These are phyloP conservation scores for Lecanicillium sp. DNA, from an alignment of 2,329 filamentous ascomycete species.

Conservation along the genomic window DNA sequence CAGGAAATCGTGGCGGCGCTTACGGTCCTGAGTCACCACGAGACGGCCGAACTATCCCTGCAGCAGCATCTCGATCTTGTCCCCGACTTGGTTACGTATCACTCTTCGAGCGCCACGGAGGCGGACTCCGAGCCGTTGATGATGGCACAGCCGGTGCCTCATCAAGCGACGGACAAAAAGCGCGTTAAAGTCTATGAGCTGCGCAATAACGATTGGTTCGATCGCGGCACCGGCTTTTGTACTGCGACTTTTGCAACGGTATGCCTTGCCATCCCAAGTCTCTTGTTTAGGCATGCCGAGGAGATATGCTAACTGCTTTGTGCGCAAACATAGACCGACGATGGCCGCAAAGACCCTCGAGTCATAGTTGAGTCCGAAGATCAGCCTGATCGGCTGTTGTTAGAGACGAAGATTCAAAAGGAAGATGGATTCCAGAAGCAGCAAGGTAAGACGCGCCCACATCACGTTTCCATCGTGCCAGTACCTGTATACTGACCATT, in stretches of 20 bases:
- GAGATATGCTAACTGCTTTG: slow-evolving; percentile 18
- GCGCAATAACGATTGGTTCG: slow-evolving; percentile 98
- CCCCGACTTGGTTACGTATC: slow-evolving; percentile 43
- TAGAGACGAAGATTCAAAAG: slow-evolving; percentile 85
- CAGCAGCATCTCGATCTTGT: slow-evolving; percentile 52
- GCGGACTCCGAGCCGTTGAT: slow-evolving; percentile 54
- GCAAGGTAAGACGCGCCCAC: slow-evolving; percentile 56
- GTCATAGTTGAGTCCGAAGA: slow-evolving; percentile 94
- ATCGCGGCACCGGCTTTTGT: slow-evolving; percentile 93
- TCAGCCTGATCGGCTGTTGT: slow-evolving; percentile 69
- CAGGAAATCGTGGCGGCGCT: slow-evolving; percentile 46
- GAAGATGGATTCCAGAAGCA: slow-evolving; percentile 98
- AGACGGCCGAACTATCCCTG: slow-evolving; percentile 46
- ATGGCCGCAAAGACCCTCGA: slow-evolving; percentile 68
- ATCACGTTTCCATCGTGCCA: slow-evolving; percentile 4
- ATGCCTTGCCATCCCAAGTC: slow-evolving; percentile 29
- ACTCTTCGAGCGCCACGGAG: slow-evolving; percentile 36
- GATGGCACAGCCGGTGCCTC: slow-evolving; percentile 65
- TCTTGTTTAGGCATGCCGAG: neutral
- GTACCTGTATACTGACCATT: slow-evolving; percentile 18
- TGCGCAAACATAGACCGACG: slow-evolving; percentile 36
- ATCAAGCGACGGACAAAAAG: slow-evolving; percentile 57
- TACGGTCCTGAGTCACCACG: slow-evolving; percentile 44
- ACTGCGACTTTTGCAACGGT: slow-evolving; percentile 68
- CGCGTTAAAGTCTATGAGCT: slow-evolving; percentile 99